Base-by-base conservation (phyloP, 1,284 basidiomycete genomes). In the Veloboletus limbatus region DNA sequence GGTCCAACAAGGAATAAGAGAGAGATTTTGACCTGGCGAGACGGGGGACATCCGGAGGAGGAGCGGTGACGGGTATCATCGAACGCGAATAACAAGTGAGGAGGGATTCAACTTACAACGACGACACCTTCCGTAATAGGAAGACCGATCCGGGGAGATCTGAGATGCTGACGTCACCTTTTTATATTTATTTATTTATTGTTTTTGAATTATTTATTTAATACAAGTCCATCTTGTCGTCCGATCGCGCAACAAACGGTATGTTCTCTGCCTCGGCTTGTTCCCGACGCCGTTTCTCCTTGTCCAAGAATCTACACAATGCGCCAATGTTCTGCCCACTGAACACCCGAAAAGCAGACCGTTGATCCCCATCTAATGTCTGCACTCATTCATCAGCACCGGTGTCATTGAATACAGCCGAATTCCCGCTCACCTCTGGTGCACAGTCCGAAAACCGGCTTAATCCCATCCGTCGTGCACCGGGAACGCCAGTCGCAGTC, bases 271-370 rank as follows among this genome's bases (percentile, higher is more conserved):
- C 63, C 67, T 85, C 83, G 18, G 79, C 72, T 53, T 78, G 74
- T 11, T 74, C 73, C 34, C 71, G 73, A 34, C 83, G 73, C 50
- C 62, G 60, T 40, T 75, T 75, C 62, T 86, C 84, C 66, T 85
- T 83, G 62, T 83, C 77, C 51, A 86, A 54, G 60, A 85, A 86
- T 22, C 54, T 60, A 44, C 88, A 73, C 18, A 97, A 70, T 9
- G 78, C 77, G 10, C 59, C 63, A 7, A 97, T 75, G 25, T 88
- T 88, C 36, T 77, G 71, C 20, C 86, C 87, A 13, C 77, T 86
- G 61, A 92, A 97, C 25, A 93, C 92, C 56, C 90, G 86, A 66
- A 91, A 95, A 8, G 81, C 79, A 2, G 81, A 75, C 54, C 79
- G 75, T 61, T 93, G 77, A 54, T 72, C 86, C 49, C 78, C 75